Evolutionary conservation across 331 rosid genomes (phyloP).

Genomic region (Cydonia oblonga): DNA sequence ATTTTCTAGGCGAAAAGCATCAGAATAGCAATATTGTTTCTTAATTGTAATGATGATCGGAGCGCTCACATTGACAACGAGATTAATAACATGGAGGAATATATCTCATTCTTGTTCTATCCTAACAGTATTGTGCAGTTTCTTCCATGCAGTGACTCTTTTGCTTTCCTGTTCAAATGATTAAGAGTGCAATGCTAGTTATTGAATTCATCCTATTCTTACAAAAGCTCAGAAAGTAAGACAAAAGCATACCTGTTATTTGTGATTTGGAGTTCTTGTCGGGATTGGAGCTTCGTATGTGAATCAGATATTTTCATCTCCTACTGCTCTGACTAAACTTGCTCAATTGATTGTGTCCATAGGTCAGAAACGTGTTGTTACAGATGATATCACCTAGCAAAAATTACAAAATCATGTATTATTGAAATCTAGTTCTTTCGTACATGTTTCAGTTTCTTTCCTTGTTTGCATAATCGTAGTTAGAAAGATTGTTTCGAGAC

Average conservation of each 20-base stretch:
- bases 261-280: neutral
- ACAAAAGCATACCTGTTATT: neutral
- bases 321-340: neutral
- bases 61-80: neutral
- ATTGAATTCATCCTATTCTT: too few relatives aligned
- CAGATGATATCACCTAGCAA: neutral
- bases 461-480: too few relatives aligned
- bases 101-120: neutral
- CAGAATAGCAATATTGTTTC: neutral
- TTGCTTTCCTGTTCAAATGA: too few relatives aligned
- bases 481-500: too few relatives aligned
- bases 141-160: too few relatives aligned
- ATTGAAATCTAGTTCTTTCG: too few relatives aligned
- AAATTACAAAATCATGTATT: neutral
- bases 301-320: neutral
- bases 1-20: neutral
- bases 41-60: neutral
- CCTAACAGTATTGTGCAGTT: neutral
- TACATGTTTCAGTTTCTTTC: too few relatives aligned
- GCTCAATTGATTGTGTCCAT: neutral
- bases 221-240: too few relatives aligned
- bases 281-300: neutral
- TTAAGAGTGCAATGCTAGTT: too few relatives aligned
- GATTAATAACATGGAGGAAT: neutral
- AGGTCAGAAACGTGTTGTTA: neutral